Evolutionary conservation across 176 grass and related monocot genomes (phyloP).

Genomic region (Metroxylon sagu): DNA sequence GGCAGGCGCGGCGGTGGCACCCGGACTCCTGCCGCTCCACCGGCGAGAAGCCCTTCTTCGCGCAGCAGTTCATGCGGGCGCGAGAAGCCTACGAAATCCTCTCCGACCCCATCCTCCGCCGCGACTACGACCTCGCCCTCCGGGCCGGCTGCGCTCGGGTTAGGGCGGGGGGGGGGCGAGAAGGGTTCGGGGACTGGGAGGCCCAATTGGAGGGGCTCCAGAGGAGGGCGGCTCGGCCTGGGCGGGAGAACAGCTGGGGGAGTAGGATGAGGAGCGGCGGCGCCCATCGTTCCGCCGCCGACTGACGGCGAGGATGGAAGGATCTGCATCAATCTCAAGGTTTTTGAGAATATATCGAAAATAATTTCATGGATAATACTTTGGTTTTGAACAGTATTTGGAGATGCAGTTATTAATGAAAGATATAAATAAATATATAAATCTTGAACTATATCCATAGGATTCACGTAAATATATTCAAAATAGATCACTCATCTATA

Average conservation of each 20-base stretch:
- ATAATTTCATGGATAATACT: too few species aligned
- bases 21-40: conserved; percentile 52
- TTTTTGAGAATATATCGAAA: too few species aligned
- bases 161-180: neutral
- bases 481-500: too few species aligned
- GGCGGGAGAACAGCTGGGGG: conserved; percentile 44
- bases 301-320: too few species aligned
- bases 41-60: conserved; percentile 12
- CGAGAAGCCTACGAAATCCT: conserved; percentile 84
- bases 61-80: conserved; percentile 54
- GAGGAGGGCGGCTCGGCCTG: conserved; percentile 14
- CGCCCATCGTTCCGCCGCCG: neutral
- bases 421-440: too few species aligned
- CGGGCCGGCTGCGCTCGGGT: conserved; percentile 8
- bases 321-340: too few species aligned
- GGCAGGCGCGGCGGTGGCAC: conserved; percentile 60
- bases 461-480: too few species aligned
- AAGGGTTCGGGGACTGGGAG: conserved; percentile 40
- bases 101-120: conserved; percentile 50
- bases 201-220: conserved; percentile 44
- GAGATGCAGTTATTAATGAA: too few species aligned
- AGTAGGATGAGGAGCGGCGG: conserved; percentile 33
- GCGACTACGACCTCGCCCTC: conserved; percentile 62
- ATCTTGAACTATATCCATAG: too few species aligned
- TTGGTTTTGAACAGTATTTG: too few species aligned